Evolutionary conservation across 2,329 filamentous ascomycete species (phyloP), one percentile per base, ranked within the genome.

Genomic region (Exophiala xenobiotica): DNA sequence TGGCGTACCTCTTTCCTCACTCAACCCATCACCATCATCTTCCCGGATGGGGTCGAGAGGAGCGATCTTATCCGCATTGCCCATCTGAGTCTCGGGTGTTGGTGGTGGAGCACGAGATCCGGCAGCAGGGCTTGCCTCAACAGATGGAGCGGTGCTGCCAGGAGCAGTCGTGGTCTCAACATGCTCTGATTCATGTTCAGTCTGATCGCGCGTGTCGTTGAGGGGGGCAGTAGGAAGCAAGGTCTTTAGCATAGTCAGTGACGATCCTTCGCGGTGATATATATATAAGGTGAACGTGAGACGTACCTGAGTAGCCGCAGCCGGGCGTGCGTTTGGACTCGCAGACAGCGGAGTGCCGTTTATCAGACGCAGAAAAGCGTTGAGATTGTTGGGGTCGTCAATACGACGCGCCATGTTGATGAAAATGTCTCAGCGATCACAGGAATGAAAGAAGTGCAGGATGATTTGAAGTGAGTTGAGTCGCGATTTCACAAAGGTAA

Each of bases 61-160:
- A 16, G 14, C 23, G 22, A 16, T 44, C 22, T 9, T 46, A 6
- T 37, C 44, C 6, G 20, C 16, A 22, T 26, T n/a, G 20, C 22
- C 29, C 3, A 29, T 18, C 18, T 33, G 27, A 23, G 26, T 37
- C n/a, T 19, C 44, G 11, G 44, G 44, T 11, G 44, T 46, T 4
- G 44, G 29, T 37, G 44, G 44, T 9, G 44, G 44, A 16, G 44
- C 44, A 46, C 29, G 44, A 20, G 14, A n/a, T 2, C 29, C 44
- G 20, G 7, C 8, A 19, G 44, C 16, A 24, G 44, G 44, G 18
- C 26, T 46, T 14, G 29, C 29, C 6, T 31, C 31, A 9, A 23
- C 44, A 20, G 44, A 46, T 20, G 7, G 22, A 23, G 20, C 18
- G 29, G 24, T 22, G 44, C 44, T 37, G 16, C 29, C 23, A 27